phyloP scores from a whole-genome alignment of 306 rosid species.

The Arachis stenosperma region DNA sequence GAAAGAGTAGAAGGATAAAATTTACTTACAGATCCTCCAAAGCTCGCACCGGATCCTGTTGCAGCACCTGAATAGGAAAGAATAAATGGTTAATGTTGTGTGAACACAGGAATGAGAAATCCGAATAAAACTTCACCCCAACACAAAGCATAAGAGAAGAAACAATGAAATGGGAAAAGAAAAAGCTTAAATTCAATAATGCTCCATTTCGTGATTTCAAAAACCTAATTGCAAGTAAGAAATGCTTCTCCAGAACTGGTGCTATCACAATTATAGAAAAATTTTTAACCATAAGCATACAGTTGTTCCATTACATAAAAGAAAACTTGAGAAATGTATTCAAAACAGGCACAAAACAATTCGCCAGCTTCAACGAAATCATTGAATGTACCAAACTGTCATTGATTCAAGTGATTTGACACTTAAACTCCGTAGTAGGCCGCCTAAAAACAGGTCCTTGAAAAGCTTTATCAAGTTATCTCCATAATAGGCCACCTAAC shows the following conservation, averaged over 20 bases:
- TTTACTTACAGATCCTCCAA: slow-evolving; percentile 76
- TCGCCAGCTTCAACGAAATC: not conserved
- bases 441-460: not conserved
- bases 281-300: not conserved
- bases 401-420: not conserved
- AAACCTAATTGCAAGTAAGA: not conserved
- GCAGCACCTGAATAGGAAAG: slow-evolving; percentile 61
- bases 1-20: slow-evolving; percentile 26
- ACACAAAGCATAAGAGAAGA: not conserved
- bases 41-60: slow-evolving; percentile 86
- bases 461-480: not conserved
- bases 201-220: slow-evolving; percentile 18
- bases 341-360: not conserved
- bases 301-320: not conserved
- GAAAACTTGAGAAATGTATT: not conserved
- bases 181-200: slow-evolving; percentile 6
- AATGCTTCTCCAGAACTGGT: not conserved
- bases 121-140: slow-evolving; percentile 10
- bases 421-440: not conserved
- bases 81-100: slow-evolving; percentile 17
- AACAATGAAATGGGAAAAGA: not conserved
- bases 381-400: not conserved
- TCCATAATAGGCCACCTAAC: not conserved
- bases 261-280: not conserved
- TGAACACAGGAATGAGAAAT: slow-evolving; percentile 25